phyloP scores from a whole-genome alignment of 345 rosid genomes.

The Arabidopsis suecica region DNA sequence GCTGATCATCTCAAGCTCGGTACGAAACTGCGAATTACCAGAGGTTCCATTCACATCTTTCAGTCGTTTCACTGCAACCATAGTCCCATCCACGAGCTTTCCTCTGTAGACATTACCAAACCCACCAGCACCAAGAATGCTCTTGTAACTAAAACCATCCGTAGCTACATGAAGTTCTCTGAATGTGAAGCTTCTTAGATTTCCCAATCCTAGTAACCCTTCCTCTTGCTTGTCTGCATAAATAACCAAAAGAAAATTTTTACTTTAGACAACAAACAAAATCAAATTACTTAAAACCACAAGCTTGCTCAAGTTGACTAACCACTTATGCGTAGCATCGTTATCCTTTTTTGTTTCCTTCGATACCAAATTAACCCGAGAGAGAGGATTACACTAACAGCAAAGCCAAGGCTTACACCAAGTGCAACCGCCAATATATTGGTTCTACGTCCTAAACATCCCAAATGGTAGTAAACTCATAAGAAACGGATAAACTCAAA shows the following conservation, averaged over 20 bases:
- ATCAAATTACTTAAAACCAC: neutral
- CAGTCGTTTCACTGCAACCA: constrained; percentile 84
- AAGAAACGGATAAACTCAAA: neutral
- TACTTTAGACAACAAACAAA: neutral
- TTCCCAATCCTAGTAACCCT: constrained; percentile 71
- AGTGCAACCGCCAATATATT: constrained; percentile 71
- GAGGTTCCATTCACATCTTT: constrained; percentile 76
- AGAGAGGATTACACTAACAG: constrained; percentile 52
- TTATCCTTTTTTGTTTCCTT: constrained; percentile 54
- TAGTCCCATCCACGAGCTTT: constrained; percentile 70
- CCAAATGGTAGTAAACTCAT: constrained; percentile 30
- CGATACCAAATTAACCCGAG: constrained; percentile 62
- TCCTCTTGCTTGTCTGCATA: constrained; percentile 75
- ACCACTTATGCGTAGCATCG: constrained; percentile 60
- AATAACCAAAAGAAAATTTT: neutral
- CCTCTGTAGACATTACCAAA: constrained; percentile 96
- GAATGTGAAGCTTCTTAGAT: constrained; percentile 79
- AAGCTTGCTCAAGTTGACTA: constrained; percentile 29
- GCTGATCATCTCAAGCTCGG: constrained; percentile 95
- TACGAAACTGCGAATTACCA: constrained; percentile 88
- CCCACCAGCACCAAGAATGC: constrained; percentile 90
- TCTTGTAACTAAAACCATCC: constrained; percentile 76
- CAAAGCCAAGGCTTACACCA: constrained; percentile 69
- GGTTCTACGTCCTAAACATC: constrained; percentile 57
- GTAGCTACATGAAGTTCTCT: constrained; percentile 85